Evolutionary conservation across 176 grass and related monocot species (phyloP).

Genomic region (Musa acuminata): DNA sequence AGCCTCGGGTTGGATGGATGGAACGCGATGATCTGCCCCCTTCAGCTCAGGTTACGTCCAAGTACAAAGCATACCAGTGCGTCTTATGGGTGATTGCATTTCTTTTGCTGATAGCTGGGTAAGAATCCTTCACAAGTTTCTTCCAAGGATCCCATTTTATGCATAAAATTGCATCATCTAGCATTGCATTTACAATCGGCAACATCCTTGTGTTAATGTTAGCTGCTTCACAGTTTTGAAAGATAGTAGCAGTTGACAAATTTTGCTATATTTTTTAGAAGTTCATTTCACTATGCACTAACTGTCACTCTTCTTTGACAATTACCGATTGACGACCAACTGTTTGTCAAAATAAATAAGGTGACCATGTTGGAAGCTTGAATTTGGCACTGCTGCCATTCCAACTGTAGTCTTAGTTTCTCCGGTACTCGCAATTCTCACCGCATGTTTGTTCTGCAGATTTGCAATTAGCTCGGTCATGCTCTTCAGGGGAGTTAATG

Average conservation of each 20-base stretch:
- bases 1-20: conserved; percentile 6
- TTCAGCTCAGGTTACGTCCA: background rate
- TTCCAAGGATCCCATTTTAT: too few relatives aligned
- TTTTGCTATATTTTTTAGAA: background rate
- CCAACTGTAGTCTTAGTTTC: background rate
- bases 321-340: too few relatives aligned
- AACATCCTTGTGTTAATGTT: too few relatives aligned
- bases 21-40: conserved; percentile 2
- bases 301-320: too few relatives aligned
- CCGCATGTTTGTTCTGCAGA: background rate
- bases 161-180: too few relatives aligned
- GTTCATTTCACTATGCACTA: background rate
- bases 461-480: background rate
- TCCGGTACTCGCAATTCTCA: background rate
- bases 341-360: too few relatives aligned
- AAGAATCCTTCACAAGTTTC: background rate
- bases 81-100: background rate
- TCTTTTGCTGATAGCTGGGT: background rate
- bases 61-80: conserved; percentile 1
- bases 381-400: background rate
- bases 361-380: too few relatives aligned
- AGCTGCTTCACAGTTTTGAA: too few relatives aligned
- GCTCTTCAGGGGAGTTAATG: conserved; percentile 10
- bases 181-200: too few relatives aligned
- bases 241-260: too few relatives aligned